phyloP scores from a whole-genome alignment of 1,139 yeast genomes.

The Zygotorulaspora mrakii region DNA sequence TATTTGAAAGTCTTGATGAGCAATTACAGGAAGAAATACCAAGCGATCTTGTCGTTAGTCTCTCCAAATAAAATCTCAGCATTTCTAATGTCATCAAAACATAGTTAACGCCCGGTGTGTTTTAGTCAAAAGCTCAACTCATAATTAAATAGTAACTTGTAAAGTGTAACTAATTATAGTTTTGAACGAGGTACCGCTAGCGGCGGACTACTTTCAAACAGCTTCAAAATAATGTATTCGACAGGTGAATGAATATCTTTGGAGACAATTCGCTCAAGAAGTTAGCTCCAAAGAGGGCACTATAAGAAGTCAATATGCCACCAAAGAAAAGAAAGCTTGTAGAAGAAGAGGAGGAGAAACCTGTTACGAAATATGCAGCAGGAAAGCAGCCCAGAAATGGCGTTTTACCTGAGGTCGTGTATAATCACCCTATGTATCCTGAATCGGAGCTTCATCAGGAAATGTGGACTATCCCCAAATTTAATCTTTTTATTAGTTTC shows the following conservation, averaged over 20 bases:
- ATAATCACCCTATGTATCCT: slow-evolving; percentile 31
- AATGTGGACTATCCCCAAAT: slow-evolving; percentile 35
- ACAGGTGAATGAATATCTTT: no score
- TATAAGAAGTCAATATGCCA: slow-evolving; percentile 21
- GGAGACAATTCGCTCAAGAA: no score
- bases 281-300: slow-evolving; percentile 1
- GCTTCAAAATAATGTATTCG: no score
- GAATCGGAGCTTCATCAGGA: slow-evolving; percentile 33
- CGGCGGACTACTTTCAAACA: no score
- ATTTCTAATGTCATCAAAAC: no score
- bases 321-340: slow-evolving; percentile 28
- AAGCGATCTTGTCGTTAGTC: slow-evolving; percentile 19
- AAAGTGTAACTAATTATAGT: no score
- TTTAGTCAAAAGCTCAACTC: not conserved
- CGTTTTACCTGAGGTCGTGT: slow-evolving; percentile 28
- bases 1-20: slow-evolving; percentile 16
- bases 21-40: slow-evolving; percentile 18
- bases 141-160: no score
- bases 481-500: slow-evolving; percentile 33
- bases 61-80: slow-evolving; percentile 7
- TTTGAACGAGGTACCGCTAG: no score
- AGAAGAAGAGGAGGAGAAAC: slow-evolving; percentile 21
- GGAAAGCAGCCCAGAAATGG: slow-evolving; percentile 35
- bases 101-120: not conserved
- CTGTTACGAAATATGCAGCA: slow-evolving; percentile 25